Base-by-base conservation (phyloP, 768 basidiomycete genomes). In the Amanita rimosa region DNA sequence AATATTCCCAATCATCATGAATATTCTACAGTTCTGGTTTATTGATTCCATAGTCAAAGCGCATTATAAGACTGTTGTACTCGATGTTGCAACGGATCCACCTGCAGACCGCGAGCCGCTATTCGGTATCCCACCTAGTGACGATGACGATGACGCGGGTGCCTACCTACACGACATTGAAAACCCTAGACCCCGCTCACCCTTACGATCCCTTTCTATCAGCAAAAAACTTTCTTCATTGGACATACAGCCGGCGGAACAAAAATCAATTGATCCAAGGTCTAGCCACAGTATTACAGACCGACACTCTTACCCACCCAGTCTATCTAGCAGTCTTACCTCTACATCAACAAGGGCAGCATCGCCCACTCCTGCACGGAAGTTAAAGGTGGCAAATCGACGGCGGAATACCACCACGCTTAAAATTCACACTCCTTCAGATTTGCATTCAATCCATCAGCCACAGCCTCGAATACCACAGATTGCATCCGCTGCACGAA, bases 21-120 rank as follows among this genome's bases (percentile, higher is more conserved):
- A 92, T 62, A 67, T 91, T 33, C 56, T 90, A 9, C 95, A 98
- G 61, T 97, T 97, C 73, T 93, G 93, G 81, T 69, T 96, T 44
- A 93, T 96, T 50, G 91, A 96, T 66, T 85, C 87, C 0, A 92
- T 93, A 46, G 87, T 93, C 60, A 93, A 93, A 65, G 83, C 82
- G 1, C 64, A 14, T 58, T 63, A 14, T 58, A 62, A 31, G 55
- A 59, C 24, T 54, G 66, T 7, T 57, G 72, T 3, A 58, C 67
- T 75, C 17, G 74, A 69, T 17, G 42, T 71, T 0, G 66, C 70
- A 49, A 58, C 71, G 14, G 60, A 65, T 31, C 39, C 60, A 29
- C 53, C 60, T 17, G 61, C 62, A 2, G 81, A 79, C 52, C 67
- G 67, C 45, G 78, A 85, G 58, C 85, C 86, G 16, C 67, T 89